Evolutionary conservation across 2,329 filamentous ascomycete species (phyloP).

Genomic region (Botrytis fragariae): DNA sequence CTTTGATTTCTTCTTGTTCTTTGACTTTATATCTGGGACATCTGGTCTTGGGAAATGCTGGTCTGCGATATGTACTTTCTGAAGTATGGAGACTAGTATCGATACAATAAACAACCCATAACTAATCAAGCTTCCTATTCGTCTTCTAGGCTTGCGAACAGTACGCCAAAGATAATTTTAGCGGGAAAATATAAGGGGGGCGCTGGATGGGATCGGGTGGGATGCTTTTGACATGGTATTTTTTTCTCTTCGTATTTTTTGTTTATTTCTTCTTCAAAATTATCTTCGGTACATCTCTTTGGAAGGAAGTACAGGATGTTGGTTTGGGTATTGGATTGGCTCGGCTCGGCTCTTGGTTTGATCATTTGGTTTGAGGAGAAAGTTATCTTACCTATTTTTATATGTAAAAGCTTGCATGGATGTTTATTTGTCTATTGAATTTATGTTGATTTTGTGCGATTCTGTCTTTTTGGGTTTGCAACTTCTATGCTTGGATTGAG

Average conservation of each 20-base stretch:
- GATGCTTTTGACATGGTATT: neutral
- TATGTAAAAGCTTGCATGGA: constrained; percentile 4
- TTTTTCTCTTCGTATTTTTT: neutral
- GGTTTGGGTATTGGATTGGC: neutral
- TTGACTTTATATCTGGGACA: neutral
- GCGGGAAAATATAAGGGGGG: constrained; percentile 30
- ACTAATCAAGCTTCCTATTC: neutral
- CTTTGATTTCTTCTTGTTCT: constrained; percentile 17
- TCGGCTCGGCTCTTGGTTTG: neutral
- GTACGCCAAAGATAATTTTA: constrained; percentile 93
- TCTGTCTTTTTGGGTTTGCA: neutral
- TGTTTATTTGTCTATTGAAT: neutral
- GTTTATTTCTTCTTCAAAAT: neutral
- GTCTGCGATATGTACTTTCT: neutral
- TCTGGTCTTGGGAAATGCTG: neutral
- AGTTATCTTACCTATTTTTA: neutral
- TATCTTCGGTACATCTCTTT: neutral
- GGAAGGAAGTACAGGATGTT: neutral
- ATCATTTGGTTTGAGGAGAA: neutral
- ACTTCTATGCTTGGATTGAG: neutral
- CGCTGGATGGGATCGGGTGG: neutral
- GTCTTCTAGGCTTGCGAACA: constrained; percentile 71
- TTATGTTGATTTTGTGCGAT: neutral
- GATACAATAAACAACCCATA: neutral
- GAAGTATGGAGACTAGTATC: neutral